These are phyloP conservation scores for Spathaspora arborariae DNA, from an alignment of 805 yeast genomes.

Conservation along the genomic window DNA sequence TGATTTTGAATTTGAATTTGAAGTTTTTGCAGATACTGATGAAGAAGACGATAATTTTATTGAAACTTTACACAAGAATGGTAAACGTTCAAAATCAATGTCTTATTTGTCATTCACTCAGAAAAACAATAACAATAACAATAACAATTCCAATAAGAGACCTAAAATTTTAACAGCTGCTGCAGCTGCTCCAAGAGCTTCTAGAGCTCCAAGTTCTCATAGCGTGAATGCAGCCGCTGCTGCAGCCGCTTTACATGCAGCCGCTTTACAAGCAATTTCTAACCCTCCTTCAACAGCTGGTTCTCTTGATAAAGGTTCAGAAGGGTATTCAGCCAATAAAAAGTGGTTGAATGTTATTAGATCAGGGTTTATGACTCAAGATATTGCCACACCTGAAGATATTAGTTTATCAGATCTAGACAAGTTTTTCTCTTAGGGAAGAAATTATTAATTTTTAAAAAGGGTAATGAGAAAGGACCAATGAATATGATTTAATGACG, in stretches of 20 bases:
- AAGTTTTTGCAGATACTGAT: constrained; percentile 43
- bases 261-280: constrained; percentile 52
- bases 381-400: constrained; percentile 77
- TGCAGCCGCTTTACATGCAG: constrained; percentile 70
- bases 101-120: constrained; percentile 42
- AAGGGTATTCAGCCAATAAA: constrained; percentile 33
- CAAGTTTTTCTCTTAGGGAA: constrained; percentile 29
- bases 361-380: constrained; percentile 74
- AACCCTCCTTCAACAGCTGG: constrained; percentile 20
- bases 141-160: constrained; percentile 33
- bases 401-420: constrained; percentile 64
- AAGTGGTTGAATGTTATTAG: constrained; percentile 73
- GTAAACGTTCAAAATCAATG: constrained; percentile 64
- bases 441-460: neutral
- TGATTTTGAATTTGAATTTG: constrained; percentile 47
- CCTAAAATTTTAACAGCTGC: constrained; percentile 62
- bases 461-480: neutral
- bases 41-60: constrained; percentile 34
- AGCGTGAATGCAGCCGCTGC: constrained; percentile 68
- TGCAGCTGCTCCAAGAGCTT: constrained; percentile 78
- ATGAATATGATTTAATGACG: constrained; percentile 1
- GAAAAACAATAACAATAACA: neutral
- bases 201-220: constrained; percentile 55
- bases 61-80: constrained; percentile 41
- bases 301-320: constrained; percentile 10